Evolutionary conservation across 129 eudicot genomes (phyloP), one percentile per base, ranked within the genome.

Genomic region (Smallanthus sonchifolius): DNA sequence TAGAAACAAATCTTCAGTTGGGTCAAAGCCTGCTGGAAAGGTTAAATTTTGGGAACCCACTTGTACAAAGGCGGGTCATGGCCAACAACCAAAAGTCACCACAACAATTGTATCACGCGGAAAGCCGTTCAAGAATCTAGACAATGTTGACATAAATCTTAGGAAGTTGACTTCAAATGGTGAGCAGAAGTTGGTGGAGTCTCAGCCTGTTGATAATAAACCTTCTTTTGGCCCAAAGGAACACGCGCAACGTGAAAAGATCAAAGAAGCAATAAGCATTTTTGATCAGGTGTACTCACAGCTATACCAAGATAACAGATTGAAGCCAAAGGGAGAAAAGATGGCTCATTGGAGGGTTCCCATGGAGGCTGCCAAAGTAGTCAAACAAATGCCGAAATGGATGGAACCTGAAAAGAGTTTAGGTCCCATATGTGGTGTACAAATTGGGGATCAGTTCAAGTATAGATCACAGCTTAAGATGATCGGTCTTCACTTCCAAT

Each of bases 381-480:
- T 80, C n/a, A 78, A 75, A 65, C 59, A 35, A 17, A 55, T 59
- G 32, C 32, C 65, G 11, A 84, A 77, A 39, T 80, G 81, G 76
- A 52, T 75, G 28, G 75, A 63, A 65, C 38, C 40, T 11, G 60
- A 75, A 10, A 81, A 79, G 36, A 37, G 13, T 59, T 34, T 84
- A 56, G 96, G 91, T 2, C 80, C 47, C 36, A 51, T 90, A 6
- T 81, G 79, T 8, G 96, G 96, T 36, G 77, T 90, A 38, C 81
- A 67, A 60, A 49, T 83, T 19, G 96, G 96, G 6, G 87, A 90
- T 67, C 67, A 42, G 60, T 89, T 87, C 28, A 72, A 35, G 10
- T 83, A 28, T 32, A 65, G 90, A 75, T 56, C 79, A 10, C 88
- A 85, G 20, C 87, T 87, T 62, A 62, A 51, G 4, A 52, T 87